Evolutionary conservation across 192 early-diverging fungal genomes (phyloP).

Genomic region (Entomortierella beljakovae): DNA sequence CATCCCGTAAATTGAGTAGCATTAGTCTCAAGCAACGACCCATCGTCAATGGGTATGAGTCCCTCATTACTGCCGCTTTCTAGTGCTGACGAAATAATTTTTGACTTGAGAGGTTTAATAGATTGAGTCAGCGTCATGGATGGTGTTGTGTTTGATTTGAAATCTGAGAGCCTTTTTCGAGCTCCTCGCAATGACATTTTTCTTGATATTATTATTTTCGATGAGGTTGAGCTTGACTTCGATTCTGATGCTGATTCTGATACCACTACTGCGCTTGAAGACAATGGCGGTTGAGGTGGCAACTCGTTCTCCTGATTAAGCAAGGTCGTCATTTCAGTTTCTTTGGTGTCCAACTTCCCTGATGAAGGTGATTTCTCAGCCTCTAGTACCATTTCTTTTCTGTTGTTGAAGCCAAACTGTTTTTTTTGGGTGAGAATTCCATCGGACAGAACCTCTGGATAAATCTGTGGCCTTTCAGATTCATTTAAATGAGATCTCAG

Average conservation of each 20-base stretch:
- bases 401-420: neutral
- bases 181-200: slow-evolving; percentile 8
- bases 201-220: neutral
- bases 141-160: neutral
- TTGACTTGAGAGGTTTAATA: neutral
- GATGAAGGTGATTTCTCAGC: neutral
- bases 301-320: too few relatives aligned
- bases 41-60: neutral
- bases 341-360: too few relatives aligned
- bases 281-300: too few relatives aligned
- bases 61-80: too few relatives aligned
- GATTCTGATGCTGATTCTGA: neutral
- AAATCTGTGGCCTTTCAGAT: neutral
- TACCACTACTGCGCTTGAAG: slow-evolving; percentile 1
- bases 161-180: slow-evolving; percentile 16
- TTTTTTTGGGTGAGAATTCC: too few relatives aligned
- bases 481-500: neutral
- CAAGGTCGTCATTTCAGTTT: too few relatives aligned
- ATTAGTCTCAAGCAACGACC: neutral
- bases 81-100: neutral
- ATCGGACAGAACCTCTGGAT: too few relatives aligned
- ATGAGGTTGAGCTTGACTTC: neutral
- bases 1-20: neutral
- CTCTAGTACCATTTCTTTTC: neutral
- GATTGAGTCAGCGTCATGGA: neutral